Conservation (phyloP, 2,329 filamentous ascomycete species). For the Verticillium zaregamsianum region DNA sequence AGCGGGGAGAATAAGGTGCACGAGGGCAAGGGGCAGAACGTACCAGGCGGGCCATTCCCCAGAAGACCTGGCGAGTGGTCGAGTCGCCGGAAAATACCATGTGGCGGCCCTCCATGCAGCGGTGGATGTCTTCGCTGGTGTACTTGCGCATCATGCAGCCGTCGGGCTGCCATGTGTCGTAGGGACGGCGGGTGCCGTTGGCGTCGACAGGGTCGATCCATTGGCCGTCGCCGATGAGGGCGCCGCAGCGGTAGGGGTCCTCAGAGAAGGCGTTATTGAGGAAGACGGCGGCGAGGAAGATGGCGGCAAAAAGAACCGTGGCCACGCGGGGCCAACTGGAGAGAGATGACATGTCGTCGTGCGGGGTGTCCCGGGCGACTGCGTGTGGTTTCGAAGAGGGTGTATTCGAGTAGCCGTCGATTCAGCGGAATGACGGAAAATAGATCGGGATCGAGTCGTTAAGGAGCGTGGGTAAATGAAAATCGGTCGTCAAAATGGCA, state of each 20-base stretch:
- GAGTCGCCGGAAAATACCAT: conserved; percentile 58
- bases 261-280: not conserved
- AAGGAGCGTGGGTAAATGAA: not conserved
- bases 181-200: conserved; percentile 22
- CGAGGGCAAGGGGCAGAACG: conserved; percentile 15
- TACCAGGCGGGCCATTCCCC: conserved; percentile 35
- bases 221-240: conserved; percentile 43
- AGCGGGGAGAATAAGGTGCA: not conserved
- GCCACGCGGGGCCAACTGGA: not conserved
- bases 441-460: not conserved
- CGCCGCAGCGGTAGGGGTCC: conserved; percentile 50
- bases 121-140: conserved; percentile 42
- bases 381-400: not conserved
- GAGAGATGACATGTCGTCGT: not conserved
- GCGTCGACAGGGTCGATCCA: conserved; percentile 36
- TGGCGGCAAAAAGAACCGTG: not conserved
- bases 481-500: not conserved
- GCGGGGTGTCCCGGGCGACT: not conserved
- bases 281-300: not conserved
- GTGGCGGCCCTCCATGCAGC: conserved; percentile 45
- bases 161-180: conserved; percentile 52
- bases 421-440: too few relatives aligned
- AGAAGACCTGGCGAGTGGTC: conserved; percentile 55
- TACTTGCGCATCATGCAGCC: conserved; percentile 57
- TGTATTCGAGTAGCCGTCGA: not conserved